These are phyloP conservation scores for Quercus variabilis DNA, from an alignment of 306 rosid species.

Conservation along the genomic window DNA sequence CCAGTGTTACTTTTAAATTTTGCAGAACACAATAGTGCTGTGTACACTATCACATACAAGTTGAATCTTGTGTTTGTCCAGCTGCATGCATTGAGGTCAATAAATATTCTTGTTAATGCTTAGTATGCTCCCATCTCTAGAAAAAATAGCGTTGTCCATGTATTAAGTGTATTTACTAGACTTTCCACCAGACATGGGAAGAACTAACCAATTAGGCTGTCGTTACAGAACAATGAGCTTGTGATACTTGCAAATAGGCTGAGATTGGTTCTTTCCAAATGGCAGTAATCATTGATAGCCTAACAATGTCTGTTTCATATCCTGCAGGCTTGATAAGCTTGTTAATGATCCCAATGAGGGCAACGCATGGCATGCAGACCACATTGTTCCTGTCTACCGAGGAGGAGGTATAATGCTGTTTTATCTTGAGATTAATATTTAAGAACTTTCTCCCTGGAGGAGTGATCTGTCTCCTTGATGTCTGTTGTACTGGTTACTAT, in stretches of 20 bases:
- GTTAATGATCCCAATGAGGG: conserved; percentile 85
- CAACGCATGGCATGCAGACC: conserved; percentile 97
- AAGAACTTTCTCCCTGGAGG: conserved; percentile 7
- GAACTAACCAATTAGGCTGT: neutral
- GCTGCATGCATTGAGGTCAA: neutral
- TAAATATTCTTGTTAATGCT: neutral
- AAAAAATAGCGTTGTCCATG: neutral
- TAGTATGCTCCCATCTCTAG: neutral
- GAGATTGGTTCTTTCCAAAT: neutral
- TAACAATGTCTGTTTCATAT: conserved; percentile 3
- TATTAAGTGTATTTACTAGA: neutral
- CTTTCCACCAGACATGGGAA: neutral
- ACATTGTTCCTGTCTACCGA: conserved; percentile 81
- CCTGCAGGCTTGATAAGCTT: conserved; percentile 76
- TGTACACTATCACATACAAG: neutral
- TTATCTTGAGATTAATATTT: conserved; percentile 7
- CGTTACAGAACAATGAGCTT: neutral
- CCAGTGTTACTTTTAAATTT: neutral
- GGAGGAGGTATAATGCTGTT: conserved; percentile 73
- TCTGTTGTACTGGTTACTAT: neutral
- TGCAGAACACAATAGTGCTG: conserved; percentile 5
- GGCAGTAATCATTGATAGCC: conserved; percentile 17
- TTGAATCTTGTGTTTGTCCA: neutral
- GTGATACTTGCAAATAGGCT: neutral
- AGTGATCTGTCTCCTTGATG: neutral